Base-by-base conservation (phyloP, 352 stramenopile genomes). In the Aphanomyces invadans region DNA sequence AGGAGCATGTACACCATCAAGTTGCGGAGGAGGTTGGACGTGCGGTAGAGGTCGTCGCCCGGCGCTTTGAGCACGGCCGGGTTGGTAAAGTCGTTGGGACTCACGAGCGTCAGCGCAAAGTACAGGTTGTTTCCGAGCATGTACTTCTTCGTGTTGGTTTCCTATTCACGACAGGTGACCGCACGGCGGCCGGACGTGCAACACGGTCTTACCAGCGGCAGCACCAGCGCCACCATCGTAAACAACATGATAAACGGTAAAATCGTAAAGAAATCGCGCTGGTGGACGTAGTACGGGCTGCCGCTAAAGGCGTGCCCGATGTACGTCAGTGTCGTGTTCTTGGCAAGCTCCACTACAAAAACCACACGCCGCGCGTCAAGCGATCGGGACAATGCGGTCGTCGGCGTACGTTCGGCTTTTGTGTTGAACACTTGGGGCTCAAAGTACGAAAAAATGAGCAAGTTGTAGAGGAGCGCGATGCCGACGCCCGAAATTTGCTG, bases 91-190 rank as follows among this genome's bases (percentile, higher is more conserved):
- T 87, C 75, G 23, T 75, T 72, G 1, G 68, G 68, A 39, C 61
- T 63, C 28, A 92, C 83, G 46, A 92, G 86, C 25, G 83, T 90
- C 39, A 92, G 55, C 1, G 80, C 82, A 69, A 92, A 92, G 74
- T 83, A 92, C 32, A 92, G 76, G 54, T 90, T 92, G 78, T 90
- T 90, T 65, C 76, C 80, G 26, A 90, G 42, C 46, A 82, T 79
- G 54, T 90, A 92, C 71, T 90, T 92, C 71, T 92, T 92, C n/a
- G 81, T 89, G 71, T 88, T 92, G 72, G 72, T 89, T 55, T 89
- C 81, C 60, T 67, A 28, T 28, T 26, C 12, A 42, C 15, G 36
- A 42, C 4, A 29, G 48, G n/a, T n/a, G n/a, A n/a, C n/a, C n/a
- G n/a, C n/a, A n/a, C n/a, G n/a, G n/a, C n/a, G n/a, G n/a, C n/a